Base-by-base conservation (phyloP, 805 yeast species). In the Sugiyamaella qingdaonensis region DNA sequence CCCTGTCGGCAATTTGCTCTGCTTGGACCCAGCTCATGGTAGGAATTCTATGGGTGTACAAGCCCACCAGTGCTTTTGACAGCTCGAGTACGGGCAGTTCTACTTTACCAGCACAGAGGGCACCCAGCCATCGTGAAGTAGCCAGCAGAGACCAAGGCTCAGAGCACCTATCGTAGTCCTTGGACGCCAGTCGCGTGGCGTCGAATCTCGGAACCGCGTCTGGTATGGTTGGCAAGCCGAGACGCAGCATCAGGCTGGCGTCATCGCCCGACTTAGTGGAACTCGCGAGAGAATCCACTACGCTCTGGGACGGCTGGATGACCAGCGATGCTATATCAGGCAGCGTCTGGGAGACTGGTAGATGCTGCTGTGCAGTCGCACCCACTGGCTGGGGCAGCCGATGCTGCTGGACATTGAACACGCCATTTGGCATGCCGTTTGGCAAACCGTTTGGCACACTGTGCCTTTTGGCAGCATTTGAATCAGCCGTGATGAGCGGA, bases 11-110 rank as follows among this genome's bases (percentile, higher is more conserved):
- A 5, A 61, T 27, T 3, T 58, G 48, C 44, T 68, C 71, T 0
- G 72, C 68, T 16, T 55, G 54, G 5, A 60, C 52, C 64, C 67
- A 64, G 44, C 58, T 60, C 11, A 71, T 58, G 3, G 61, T 63
- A 1, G 70, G 65, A 13, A 67, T 51, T 24, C 51, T 31, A 48
- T 61, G 59, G 10, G 61, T 59, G 35, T 62, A 62, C 37, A 65
- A 53, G 7, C 62, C 63, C 11, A 53, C 53, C 13, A 65, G 41
- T 10, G 57, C 55, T 18, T 50, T 50, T 7, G 53, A 31, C 10
- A 65, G 53, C 11, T 61, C 61, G 2, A 36, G 42, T 13, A 49
- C 31, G 10, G 57, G 48, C 37, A 61, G 45, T 11, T 57, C 58
- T 11, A 46, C 31, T 7, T 54, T 49, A 10, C 32, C 49, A 2